Percentiles rank a stretch among this genome's conserved stretches.
These are phyloP conservation scores for Cutaneotrichosporon cutaneum DNA, from an alignment of 1,284 basidiomycete species.

Conservation along the genomic window DNA sequence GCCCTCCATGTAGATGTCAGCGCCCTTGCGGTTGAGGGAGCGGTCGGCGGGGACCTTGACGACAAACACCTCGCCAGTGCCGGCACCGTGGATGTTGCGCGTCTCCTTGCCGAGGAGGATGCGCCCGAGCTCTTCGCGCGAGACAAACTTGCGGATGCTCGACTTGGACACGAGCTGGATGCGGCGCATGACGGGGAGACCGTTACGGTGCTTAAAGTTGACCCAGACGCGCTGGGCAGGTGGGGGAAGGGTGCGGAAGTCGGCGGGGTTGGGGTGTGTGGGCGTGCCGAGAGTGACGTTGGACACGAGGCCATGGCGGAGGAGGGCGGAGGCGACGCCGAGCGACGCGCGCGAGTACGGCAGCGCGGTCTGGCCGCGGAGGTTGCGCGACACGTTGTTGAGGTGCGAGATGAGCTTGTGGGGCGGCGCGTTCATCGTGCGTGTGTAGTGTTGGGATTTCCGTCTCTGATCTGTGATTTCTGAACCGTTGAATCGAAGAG, in stretches of 20 bases:
- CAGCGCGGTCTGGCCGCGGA: slow-evolving; percentile 46
- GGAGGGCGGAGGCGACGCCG: slow-evolving; percentile 48
- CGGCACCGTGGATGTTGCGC: slow-evolving; percentile 46
- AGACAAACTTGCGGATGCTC: slow-evolving; percentile 39
- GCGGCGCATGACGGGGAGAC: slow-evolving; percentile 46
- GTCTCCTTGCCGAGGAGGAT: slow-evolving; percentile 48
- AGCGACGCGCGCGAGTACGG: slow-evolving; percentile 47
- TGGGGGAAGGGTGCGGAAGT: slow-evolving; percentile 37
- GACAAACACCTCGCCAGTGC: slow-evolving; percentile 51
- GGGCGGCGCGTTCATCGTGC: slow-evolving; percentile 39
- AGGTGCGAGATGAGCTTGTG: slow-evolving; percentile 50
- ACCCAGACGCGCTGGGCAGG: slow-evolving; percentile 48
- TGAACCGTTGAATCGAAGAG: background rate
- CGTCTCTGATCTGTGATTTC: too few species aligned
- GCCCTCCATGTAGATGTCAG: slow-evolving; percentile 47
- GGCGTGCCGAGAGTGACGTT: slow-evolving; percentile 48
- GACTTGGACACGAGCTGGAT: slow-evolving; percentile 48
- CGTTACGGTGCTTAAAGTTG: slow-evolving; percentile 48
- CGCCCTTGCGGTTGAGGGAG: slow-evolving; percentile 27
- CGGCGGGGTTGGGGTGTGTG: slow-evolving; percentile 37
- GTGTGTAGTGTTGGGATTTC: background rate
- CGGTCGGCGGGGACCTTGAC: slow-evolving; percentile 36
- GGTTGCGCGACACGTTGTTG: slow-evolving; percentile 44
- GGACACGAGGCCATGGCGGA: slow-evolving; percentile 50
- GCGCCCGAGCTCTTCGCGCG: slow-evolving; percentile 44